Evolutionary conservation across 768 basidiomycete species (phyloP).

Genomic region (Phylloporus rhodoxanthus): DNA sequence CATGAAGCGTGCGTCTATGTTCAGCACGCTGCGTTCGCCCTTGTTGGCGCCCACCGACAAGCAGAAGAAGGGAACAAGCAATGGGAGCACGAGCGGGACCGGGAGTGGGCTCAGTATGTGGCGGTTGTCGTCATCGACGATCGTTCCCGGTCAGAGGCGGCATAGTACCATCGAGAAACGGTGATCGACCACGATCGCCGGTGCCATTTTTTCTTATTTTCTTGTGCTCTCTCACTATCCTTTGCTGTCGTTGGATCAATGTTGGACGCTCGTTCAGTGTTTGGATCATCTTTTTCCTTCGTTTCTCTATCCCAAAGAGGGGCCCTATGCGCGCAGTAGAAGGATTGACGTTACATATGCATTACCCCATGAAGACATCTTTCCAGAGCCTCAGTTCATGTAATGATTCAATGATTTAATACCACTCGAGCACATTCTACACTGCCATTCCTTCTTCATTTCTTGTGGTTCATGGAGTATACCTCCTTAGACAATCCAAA

Average conservation of each 20-base stretch:
- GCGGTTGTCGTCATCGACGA: constrained; percentile 3
- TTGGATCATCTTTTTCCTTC: not conserved
- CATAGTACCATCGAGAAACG: constrained; percentile 7
- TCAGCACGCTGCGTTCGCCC: constrained; percentile 2
- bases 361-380: too few species aligned
- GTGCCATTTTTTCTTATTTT: not conserved
- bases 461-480: not conserved
- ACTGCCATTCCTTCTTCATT: not conserved
- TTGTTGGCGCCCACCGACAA: not conserved
- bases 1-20: constrained; percentile 23
- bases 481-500: not conserved
- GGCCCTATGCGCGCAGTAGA: not conserved
- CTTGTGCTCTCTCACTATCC: not conserved
- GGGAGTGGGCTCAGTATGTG: constrained; percentile 2
- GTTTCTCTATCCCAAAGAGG: not conserved
- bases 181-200: not conserved
- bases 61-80: not conserved
- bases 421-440: not conserved
- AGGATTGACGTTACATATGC: not conserved
- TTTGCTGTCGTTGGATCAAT: not conserved
- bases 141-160: constrained; percentile 2
- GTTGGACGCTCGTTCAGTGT: not conserved
- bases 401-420: too few species aligned
- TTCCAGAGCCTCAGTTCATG: too few species aligned
- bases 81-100: not conserved